Base-by-base conservation (phyloP, 768 basidiomycete species). In the Filobasidium floriforme region DNA sequence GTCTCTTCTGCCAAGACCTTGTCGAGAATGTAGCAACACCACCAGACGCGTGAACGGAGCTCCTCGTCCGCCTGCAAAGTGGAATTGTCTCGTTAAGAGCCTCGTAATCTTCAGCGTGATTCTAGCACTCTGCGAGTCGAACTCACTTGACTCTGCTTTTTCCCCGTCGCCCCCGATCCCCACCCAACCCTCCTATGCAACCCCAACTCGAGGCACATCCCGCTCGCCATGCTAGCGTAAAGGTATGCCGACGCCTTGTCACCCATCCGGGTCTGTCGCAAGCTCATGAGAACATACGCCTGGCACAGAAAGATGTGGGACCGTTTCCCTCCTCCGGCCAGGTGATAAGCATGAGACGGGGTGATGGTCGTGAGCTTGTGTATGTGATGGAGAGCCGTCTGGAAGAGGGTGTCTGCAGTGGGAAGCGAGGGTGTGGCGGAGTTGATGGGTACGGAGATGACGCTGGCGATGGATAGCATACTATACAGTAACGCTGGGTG, bases 1-100 rank as follows among this genome's bases (percentile, higher is more conserved):
- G 72, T 75, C 61, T 75, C 74, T 61, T 75, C 74, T n/a, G 71
- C 60, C 24, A 73, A 46, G 2, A 65, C 63, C 52, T 75, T 75
- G 65, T 75, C 74, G 14, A 75, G 61, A 11, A 73, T 65, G 51
- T 72, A 75, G 44, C 66, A 68, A 54, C 68, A 66, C 74, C 74
- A 75, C 28, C 57, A 75, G 14, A 75, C 72, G 10, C 74, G 66
- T 18, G 72, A 71, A 7, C 72, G 68, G 9, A 67, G 59, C 55
- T 75, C 69, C 26, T 52, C 62, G 3, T 67, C 68, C 1, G 54
- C 68, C 70, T 71, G 59, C 24, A 19, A 41, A 26, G 26, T 6
- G 22, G 51, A 60, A 60, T 1, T 10, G n/a, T 37, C 24, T 6
- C 7, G 37, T 1, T 59, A 46, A 66, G 14, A 12, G 54, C 15